Conservation (phyloP, 164 flowering plant species). For the Nelumbo lutea region DNA sequence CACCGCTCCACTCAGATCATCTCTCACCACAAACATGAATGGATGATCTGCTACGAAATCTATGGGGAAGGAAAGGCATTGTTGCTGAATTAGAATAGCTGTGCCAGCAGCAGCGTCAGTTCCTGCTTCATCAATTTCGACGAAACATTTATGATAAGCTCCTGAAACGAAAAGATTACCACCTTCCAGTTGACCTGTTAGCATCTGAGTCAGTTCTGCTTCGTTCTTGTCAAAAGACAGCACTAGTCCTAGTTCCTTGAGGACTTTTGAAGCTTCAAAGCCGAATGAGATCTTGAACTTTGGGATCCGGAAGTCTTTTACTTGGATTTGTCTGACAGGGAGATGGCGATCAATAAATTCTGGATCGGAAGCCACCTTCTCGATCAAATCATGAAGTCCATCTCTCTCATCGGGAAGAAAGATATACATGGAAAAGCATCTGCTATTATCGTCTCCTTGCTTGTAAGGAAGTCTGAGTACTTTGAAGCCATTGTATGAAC, state of each 20-base stretch:
- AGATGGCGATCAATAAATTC: constrained; percentile 47
- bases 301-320: constrained; percentile 56
- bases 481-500: constrained; percentile 50
- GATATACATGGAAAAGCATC: constrained; percentile 61
- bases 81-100: constrained; percentile 30
- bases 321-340: constrained; percentile 35
- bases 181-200: constrained; percentile 36
- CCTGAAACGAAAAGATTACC: constrained; percentile 42
- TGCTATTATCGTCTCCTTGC: constrained; percentile 48
- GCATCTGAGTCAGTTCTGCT: constrained; percentile 61
- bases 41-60: constrained; percentile 18
- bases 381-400: constrained; percentile 48
- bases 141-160: constrained; percentile 56
- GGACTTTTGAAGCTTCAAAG: constrained; percentile 47
- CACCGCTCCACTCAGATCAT: constrained; percentile 4
- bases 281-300: constrained; percentile 61
- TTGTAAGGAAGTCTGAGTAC: constrained; percentile 58
- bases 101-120: constrained; percentile 75
- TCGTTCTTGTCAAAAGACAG: constrained; percentile 34
- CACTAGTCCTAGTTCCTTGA: constrained; percentile 49
- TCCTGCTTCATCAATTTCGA: constrained; percentile 81
- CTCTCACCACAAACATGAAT: constrained; percentile 17
- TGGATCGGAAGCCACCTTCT: constrained; percentile 45
- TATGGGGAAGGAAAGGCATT: not conserved
- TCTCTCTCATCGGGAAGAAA: constrained; percentile 65